Percentiles rank a stretch among this genome's conserved stretches.
Evolutionary conservation across 805 yeast species (phyloP).

Genomic region (Starmerella asiatica): DNA sequence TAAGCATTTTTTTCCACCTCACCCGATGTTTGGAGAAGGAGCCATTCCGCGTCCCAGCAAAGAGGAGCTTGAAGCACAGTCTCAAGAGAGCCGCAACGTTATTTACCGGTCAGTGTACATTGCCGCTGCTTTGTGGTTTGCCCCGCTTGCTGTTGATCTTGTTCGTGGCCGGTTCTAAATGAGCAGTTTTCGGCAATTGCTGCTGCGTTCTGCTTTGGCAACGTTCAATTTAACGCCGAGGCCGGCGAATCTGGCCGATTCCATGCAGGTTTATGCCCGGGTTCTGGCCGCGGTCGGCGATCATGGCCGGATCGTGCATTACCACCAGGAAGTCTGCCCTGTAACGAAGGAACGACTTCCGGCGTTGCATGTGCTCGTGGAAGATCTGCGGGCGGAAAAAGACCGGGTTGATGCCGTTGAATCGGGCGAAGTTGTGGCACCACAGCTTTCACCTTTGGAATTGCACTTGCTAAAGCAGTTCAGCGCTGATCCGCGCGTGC

Average conservation of each 20-base stretch:
- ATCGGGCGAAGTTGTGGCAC: slow-evolving; percentile 5
- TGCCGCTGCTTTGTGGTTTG: slow-evolving; percentile 31
- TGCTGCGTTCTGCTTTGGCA: slow-evolving; percentile 17
- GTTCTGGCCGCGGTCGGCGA: slow-evolving; percentile 11
- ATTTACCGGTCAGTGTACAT: slow-evolving; percentile 24
- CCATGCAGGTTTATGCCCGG: slow-evolving; percentile 12
- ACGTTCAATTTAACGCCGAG: slow-evolving; percentile 18
- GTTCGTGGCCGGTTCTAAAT: slow-evolving; percentile 28
- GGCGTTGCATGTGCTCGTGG: slow-evolving; percentile 20
- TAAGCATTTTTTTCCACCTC: no score
- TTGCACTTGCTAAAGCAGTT: not conserved
- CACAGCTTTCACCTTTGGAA: slow-evolving; percentile 10
- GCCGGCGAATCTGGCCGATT: slow-evolving; percentile 17
- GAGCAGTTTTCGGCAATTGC: slow-evolving; percentile 8
- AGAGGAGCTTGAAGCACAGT: slow-evolving; percentile 27
- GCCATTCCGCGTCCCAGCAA: slow-evolving; percentile 29
- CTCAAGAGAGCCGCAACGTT: slow-evolving; percentile 23
- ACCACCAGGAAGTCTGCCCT: slow-evolving; percentile 24
- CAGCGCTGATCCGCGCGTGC: not conserved
- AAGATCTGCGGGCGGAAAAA: slow-evolving; percentile 17
- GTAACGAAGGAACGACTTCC: slow-evolving; percentile 25
- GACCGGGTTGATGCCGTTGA: slow-evolving; percentile 6
- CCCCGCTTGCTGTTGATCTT: slow-evolving; percentile 30
- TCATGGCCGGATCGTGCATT: slow-evolving; percentile 21
- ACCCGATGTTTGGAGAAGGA: slow-evolving; percentile 28